Conservation (phyloP, 140 eudicot species). For the Ambrosia hybrid region DNA sequence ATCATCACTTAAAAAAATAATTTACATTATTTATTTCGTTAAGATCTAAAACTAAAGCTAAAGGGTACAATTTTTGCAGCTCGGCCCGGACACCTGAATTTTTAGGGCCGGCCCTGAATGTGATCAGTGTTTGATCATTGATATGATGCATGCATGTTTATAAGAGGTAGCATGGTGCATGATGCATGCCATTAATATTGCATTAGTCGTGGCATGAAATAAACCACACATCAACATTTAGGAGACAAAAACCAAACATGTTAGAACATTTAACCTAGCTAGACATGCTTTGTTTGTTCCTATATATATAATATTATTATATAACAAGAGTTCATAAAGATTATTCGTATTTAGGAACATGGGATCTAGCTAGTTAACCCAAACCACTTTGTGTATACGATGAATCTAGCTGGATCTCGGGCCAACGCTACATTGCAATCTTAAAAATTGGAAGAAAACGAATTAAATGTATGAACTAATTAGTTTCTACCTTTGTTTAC, state of each 20-base stretch:
- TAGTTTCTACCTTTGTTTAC: background rate
- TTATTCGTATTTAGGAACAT: constrained; percentile 56
- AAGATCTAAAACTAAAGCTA: too few relatives aligned
- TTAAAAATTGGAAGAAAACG: too few relatives aligned
- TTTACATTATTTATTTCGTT: too few relatives aligned
- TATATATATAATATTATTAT: background rate
- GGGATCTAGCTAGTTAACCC: constrained; percentile 20
- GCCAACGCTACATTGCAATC: too few relatives aligned
- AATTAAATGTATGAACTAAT: too few relatives aligned
- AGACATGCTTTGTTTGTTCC: background rate
- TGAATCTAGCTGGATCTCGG: too few relatives aligned
- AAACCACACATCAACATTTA: constrained; percentile 21
- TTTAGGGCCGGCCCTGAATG: too few relatives aligned
- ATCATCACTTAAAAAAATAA: too few relatives aligned
- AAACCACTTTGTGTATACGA: too few relatives aligned
- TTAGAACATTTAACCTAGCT: constrained; percentile 37
- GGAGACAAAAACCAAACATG: constrained; percentile 37
- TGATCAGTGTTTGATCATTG: background rate
- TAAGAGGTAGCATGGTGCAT: background rate
- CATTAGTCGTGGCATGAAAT: constrained; percentile 25
- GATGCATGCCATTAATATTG: constrained; percentile 22
- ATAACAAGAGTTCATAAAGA: background rate
- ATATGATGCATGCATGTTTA: too few relatives aligned
- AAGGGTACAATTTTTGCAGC: too few relatives aligned
- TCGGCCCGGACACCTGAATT: too few relatives aligned